Base-by-base conservation (phyloP, 1,284 basidiomycete species). In the Pholiota adiposa region DNA sequence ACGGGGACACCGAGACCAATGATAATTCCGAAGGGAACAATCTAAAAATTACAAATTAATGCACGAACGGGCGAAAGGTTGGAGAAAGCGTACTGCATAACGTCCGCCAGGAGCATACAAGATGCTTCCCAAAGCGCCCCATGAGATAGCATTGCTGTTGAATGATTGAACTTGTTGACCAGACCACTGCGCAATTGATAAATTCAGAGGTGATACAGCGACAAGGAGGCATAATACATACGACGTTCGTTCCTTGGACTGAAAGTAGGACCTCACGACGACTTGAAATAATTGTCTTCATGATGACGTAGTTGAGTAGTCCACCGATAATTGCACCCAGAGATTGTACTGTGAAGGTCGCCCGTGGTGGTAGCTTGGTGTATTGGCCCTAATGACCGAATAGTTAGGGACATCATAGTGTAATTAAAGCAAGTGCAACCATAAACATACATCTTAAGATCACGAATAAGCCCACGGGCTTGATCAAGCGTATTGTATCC, bases 311-410 rank as follows among this genome's bases (percentile, higher is more conserved):
- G 69, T 78, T 78, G 38, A 77, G 64, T 0, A 79, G 65, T 27
- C 73, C 73, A 51, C 76, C 71, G 65, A 84, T 78, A 48, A 86
- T 66, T 4, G 85, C 81, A 6, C 84, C 85, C 18, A 82, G 54
- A 33, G 79, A 74, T 69, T 89, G 87, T 36, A 85, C 83, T 4
- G 76, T 73, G 70, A 89, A 87, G 1, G 86, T 87, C 1, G 81
- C 79, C 0, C 83, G 77, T 16, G 87, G 88, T n/a, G 87, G 83
- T 50, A 90, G 76, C 72, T 89, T 89, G 64, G 83, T 84, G 72
- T 89, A 86, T 69, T 84, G 83, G 14, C 81, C 81, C 36, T 38
- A 38, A 4, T 3, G 14, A 11, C 4, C 14, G 14, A 38, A 7
- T 16, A 38, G 14, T 14, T 38, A n/a, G n/a, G n/a, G n/a, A n/a